Conservation (phyloP, 164 flowering plant species). For the Vitis labrusca region DNA sequence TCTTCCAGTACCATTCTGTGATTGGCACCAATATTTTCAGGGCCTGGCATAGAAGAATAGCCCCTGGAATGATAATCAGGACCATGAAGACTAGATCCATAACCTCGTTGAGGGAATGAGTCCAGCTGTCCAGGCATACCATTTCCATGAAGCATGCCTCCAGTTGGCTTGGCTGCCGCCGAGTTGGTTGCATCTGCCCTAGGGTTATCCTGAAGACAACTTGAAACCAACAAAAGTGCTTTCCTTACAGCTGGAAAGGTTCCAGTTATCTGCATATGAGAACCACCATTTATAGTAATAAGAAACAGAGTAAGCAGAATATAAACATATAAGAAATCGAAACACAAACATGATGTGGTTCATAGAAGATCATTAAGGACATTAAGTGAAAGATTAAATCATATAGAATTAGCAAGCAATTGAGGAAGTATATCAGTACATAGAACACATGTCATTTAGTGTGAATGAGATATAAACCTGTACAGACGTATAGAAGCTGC, state of each 20-base stretch:
- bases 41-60: conserved; percentile 28
- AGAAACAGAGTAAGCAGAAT: background rate
- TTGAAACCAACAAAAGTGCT: conserved; percentile 52
- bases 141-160: conserved; percentile 20
- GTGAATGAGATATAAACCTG: too few species aligned
- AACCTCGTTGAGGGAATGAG: conserved; percentile 32
- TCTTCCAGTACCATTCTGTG: conserved; percentile 40
- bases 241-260: conserved; percentile 46
- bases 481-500: background rate
- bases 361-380: background rate
- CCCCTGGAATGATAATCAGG: conserved; percentile 40
- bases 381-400: too few species aligned
- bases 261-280: conserved; percentile 50
- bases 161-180: conserved; percentile 19
- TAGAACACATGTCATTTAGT: background rate
- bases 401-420: background rate
- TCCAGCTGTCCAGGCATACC: conserved; percentile 28
- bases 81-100: conserved; percentile 24
- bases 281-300: background rate
- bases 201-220: conserved; percentile 49
- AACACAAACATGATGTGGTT: background rate
- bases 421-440: background rate
- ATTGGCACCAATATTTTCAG: conserved; percentile 26
- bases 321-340: background rate
- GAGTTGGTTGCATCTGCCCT: conserved; percentile 25